Evolutionary conservation across 2,329 filamentous ascomycete genomes (phyloP).

Genomic region (Chrysosporium keratinophilum): DNA sequence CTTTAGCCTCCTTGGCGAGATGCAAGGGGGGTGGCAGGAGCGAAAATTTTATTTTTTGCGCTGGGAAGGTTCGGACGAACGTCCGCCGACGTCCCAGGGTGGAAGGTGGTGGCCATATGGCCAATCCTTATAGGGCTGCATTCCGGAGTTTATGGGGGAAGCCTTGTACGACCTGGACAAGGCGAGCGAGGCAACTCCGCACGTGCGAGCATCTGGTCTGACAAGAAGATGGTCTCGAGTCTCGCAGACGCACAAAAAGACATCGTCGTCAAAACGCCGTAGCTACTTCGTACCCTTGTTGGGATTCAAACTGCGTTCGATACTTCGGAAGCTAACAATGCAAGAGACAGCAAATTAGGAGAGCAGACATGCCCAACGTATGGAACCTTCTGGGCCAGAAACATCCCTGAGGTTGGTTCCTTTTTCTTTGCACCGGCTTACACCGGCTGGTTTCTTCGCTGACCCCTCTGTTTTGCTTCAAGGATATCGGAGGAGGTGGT

Average conservation of each 20-base stretch:
- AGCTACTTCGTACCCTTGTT: neutral
- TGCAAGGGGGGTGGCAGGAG: neutral
- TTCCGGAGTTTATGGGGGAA: neutral
- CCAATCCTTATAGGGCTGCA: constrained; percentile 4
- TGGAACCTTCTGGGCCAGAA: constrained; percentile 9
- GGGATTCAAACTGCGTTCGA: neutral
- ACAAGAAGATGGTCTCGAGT: neutral
- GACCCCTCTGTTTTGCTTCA: neutral
- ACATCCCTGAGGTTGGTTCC: neutral
- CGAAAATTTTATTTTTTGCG: neutral
- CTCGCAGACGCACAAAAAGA: neutral
- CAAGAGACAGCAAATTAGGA: neutral
- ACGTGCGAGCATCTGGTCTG: neutral
- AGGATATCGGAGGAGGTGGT: neutral
- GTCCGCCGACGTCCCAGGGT: neutral
- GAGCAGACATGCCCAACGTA: neutral
- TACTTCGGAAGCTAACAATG: no score
- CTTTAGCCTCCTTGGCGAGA: neutral
- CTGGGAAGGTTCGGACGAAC: neutral
- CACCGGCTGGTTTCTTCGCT: neutral
- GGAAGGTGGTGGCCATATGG: neutral
- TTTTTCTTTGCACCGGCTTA: constrained; percentile 4
- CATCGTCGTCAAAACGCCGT: neutral
- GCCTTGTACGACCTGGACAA: neutral
- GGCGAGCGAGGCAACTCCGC: no score